Base-by-base conservation (phyloP, 768 basidiomycete genomes). In the Pleurotus giganteus region DNA sequence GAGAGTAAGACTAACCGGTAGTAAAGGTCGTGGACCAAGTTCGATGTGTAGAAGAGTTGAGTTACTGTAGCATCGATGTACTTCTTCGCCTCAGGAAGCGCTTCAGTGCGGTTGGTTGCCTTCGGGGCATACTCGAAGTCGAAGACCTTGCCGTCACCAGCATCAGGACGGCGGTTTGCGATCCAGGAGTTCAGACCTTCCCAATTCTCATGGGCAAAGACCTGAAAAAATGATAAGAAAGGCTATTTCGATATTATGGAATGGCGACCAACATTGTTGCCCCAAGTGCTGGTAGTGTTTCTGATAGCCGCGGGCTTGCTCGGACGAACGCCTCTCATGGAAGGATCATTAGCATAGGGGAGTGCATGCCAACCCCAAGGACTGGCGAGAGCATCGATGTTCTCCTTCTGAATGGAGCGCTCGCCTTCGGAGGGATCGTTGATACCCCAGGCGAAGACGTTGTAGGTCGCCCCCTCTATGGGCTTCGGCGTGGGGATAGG, bases 191-290 rank as follows among this genome's bases (percentile, higher is more conserved):
- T 86, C 63, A 72, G 77, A 31, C 91, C 91, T 51, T 86, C 82
- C 85, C 89, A 92, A 69, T 95, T 91, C 81, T 98, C 96, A 61
- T 98, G 96, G 0, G 94, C 91, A 61, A 94, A 93, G 56, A 93
- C 83, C 79, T 86, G 49, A 13, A 47, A 23, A 23, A 55, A 19
- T 37, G 43, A 47, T 27, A 47, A 45, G 42, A 17, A 34, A 34
- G 32, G 3, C 19, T 15, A 23, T 9, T 19, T 19, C 12, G 21
- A 26, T 4, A 51, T 17, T 19, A 37, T n/a, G 43, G 3, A 8
- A 36, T 23, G 23, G 21, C 7, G 6, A 69, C 74, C 39, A 21
- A 86, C 88, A 59, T 94, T 94, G 75, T 94, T 93, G 53, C 91
- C 92, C 79, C 83, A 88, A 0, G 93, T 97, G 1, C 86, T 91